Conservation (phyloP, 495 filamentous ascomycete species). For the Durotheca rogersii region DNA sequence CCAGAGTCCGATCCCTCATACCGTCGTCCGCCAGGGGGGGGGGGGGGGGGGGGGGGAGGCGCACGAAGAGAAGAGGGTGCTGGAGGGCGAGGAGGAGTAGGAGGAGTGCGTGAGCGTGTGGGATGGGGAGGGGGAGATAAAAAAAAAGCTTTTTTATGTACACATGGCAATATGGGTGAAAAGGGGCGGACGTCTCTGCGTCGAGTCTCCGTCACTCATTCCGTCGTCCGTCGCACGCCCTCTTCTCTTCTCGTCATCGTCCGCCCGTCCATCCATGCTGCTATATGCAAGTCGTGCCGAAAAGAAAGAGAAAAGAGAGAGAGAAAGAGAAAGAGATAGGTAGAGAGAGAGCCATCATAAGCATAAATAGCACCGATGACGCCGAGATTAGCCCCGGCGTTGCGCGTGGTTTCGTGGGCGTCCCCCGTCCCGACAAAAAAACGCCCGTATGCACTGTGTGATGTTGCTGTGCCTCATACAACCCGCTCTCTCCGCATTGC, state of each 20-base stretch:
- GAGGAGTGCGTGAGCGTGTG: neutral
- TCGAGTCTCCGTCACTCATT: slow-evolving; percentile 14
- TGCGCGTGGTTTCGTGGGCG: slow-evolving; percentile 20
- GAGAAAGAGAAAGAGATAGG: slow-evolving; percentile 4
- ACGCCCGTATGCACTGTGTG: slow-evolving; percentile 21
- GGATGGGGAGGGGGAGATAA: neutral
- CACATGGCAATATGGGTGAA: too few species aligned
- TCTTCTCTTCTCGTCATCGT: slow-evolving; percentile 4
- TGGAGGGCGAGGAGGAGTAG: neutral
- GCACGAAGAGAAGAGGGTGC: slow-evolving; percentile 6
- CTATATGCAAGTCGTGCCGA: slow-evolving; percentile 30
- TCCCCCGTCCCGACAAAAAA: slow-evolving; percentile 8
- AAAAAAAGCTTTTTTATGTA: slow-evolving; percentile 19
- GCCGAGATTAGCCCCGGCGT: too few species aligned
- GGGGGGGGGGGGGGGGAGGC: too few species aligned
- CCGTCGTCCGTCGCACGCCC: slow-evolving; percentile 6
- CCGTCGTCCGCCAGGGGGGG: slow-evolving; percentile 7
- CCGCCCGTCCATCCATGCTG: slow-evolving; percentile 21
- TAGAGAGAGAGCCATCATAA: too few species aligned
- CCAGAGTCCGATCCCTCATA: slow-evolving; percentile 17
- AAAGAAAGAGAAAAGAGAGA: slow-evolving; percentile 18
- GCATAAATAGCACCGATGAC: too few species aligned
- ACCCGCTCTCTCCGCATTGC: too few species aligned
- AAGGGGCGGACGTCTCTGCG: neutral
- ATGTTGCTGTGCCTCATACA: too few species aligned